Conservation (phyloP, 2,329 filamentous ascomycete genomes). For the Beauveria sp. region DNA sequence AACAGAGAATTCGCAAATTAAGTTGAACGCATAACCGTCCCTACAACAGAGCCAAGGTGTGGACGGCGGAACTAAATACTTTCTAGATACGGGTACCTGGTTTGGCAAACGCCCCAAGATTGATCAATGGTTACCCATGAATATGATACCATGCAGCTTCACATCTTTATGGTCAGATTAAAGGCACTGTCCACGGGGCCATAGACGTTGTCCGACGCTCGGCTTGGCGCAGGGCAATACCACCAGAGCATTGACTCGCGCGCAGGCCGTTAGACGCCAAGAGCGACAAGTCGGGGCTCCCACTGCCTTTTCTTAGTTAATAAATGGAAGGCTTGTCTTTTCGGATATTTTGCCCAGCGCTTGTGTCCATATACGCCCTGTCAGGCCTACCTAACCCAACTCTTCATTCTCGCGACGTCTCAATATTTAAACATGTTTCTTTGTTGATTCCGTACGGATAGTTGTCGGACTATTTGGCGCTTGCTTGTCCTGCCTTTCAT, state of each 20-base stretch:
- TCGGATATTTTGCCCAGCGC: neutral
- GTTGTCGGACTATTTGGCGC: neutral
- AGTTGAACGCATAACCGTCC: neutral
- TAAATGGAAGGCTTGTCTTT: neutral
- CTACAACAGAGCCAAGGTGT: neutral
- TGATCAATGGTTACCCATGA: neutral
- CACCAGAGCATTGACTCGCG: neutral
- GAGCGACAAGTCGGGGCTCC: neutral
- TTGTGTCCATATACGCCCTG: neutral
- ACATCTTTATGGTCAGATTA: neutral
- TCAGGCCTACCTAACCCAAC: neutral
- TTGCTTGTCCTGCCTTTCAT: neutral
- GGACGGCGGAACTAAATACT: neutral
- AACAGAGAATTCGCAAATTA: neutral
- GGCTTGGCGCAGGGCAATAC: neutral
- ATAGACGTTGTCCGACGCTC: neutral
- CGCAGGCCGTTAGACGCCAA: neutral
- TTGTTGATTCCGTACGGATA: neutral
- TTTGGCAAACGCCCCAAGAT: neutral
- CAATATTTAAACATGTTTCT: neutral
- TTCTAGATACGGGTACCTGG: neutral
- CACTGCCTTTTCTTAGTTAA: neutral
- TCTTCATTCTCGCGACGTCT: neutral
- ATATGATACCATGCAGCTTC: neutral
- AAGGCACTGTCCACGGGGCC: neutral